Evolutionary conservation across 176 grass and related monocot species (phyloP), one percentile per base, ranked within the genome.

Genomic region (Aegilops speltoides): DNA sequence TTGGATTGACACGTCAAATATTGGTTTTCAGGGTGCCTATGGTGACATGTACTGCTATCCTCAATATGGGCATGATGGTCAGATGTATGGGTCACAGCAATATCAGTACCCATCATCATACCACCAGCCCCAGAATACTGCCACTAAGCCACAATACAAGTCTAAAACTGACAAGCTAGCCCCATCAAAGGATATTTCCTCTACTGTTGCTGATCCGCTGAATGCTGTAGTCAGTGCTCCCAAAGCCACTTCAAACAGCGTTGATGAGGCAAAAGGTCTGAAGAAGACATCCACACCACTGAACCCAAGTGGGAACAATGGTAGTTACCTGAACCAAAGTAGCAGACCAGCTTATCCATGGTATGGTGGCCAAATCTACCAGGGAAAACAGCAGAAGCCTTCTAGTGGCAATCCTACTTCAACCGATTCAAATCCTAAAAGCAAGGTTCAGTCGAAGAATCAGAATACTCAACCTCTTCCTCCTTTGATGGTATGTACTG

Each of bases 31-130:
- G 92, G 95, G 88, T 72, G 81, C 82, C 78, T 94, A 97, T 79
- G 88, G 92, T 64, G 94, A 97, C 69, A 83, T 91, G 83, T 94
- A 92, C 63, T 94, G 88, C 60, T 94, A 97, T 91, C 82, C 90
- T 68, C 85, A 85, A 22, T 94, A 93, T 70, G 68, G 85, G 77
- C 88, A 89, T 82, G 92, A 94, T 79, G 83, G 86, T 46, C 92
- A 93, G 73, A 79, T 87, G 38, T 97, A 97, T 85, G 88, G 86
- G 48, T 86, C 89, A 36, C 91, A 97, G 80, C 71, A 87, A 74
- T 90, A 85, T 61, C 94, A 92, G 50, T 91, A 80, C 61, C 67
- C 75, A 17, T 77, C 88, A 34, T 70, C 85, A 3, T 92, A 92
- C 73, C 73, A 95, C 24, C 90, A 92, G 64, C 78, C 79, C 7